Evolutionary conservation across 129 eudicot genomes (phyloP).

Genomic region (Glebionis coronaria): DNA sequence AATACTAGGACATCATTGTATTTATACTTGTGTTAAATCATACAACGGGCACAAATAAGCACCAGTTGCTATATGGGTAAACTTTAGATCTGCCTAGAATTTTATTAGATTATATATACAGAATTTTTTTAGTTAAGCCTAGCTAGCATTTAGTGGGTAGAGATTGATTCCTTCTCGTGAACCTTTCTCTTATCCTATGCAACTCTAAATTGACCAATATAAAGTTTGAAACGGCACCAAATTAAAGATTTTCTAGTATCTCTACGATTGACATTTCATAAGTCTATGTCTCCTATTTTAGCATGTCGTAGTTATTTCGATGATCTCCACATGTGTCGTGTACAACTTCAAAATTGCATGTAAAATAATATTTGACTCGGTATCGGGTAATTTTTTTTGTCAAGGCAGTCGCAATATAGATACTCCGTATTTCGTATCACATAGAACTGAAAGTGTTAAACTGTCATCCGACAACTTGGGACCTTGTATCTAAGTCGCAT

Average conservation of each 20-base stretch:
- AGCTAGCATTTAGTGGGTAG: slow-evolving; percentile 4
- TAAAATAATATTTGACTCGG: background rate
- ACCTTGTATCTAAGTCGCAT: background rate
- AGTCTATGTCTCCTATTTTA: slow-evolving; percentile 24
- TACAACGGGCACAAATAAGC: too few species aligned
- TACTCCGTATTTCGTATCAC: background rate
- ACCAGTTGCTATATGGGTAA: background rate
- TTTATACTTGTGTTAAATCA: too few species aligned
- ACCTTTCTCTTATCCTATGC: slow-evolving; percentile 16
- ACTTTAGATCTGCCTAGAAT: background rate
- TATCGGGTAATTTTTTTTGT: background rate
- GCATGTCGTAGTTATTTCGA: slow-evolving; percentile 15
- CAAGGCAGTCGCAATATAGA: background rate
- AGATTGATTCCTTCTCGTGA: slow-evolving; percentile 23
- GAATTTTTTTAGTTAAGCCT: slow-evolving; percentile 1
- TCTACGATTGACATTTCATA: slow-evolving; percentile 21
- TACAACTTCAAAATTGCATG: slow-evolving; percentile 4
- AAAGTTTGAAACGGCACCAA: slow-evolving; percentile 33
- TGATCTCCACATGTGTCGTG: slow-evolving; percentile 13
- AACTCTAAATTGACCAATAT: slow-evolving; percentile 12
- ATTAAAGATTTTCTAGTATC: slow-evolving; percentile 7
- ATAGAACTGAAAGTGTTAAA: background rate
- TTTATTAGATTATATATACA: background rate
- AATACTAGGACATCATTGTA: too few species aligned
- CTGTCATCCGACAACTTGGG: background rate